Base-by-base conservation (phyloP, 2,329 filamentous ascomycete species). In the Neonectria faginata region DNA sequence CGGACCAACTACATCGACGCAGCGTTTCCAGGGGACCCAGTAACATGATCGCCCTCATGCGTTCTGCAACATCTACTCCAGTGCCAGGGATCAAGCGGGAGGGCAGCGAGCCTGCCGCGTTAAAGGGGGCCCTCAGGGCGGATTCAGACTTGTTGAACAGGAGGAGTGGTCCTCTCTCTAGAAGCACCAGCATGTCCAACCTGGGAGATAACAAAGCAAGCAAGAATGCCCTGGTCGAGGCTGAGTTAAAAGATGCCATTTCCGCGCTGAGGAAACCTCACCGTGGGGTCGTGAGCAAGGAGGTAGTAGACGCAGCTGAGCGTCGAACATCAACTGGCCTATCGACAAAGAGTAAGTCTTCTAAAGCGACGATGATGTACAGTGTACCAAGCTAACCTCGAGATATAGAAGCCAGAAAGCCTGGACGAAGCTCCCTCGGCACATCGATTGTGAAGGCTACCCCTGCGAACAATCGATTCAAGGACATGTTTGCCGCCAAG, bases 191-290 rank as follows among this genome's bases (percentile, higher is more conserved):
- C 69, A 81, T 85, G 67, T 83, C 82, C 29, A 84, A 81, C 39
- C 77, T 83, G 31, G 84, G 84, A 2, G 87, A 89, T 60, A 76
- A 80, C 1, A 92, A 87, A 77, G 83, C 86, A 33, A 88, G 82
- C 71, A 91, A 88, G 76, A 90, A 91, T 74, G 89, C 89, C 3
- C 79, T 86, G 22, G 84, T 93, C 2, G 88, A 93, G 52, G 87
- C 89, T 29, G 90, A 94, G 73, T 79, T 95, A 36, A 87, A 88
- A 69, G 87, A 92, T 63, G 92, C 92, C 9, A 94, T 96, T 54
- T 87, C 86, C 6, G 86, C 89, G 10, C 77, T 95, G 45, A 90
- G 91, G 75, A 93, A 90, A 77, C 92, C 92, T 1, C 94, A 95
- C 72, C 87, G 92, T 50, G 85, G 88, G 22, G 83, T 91, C 44